Conservation (phyloP, 352 stramenopile genomes). For the Phytophthora podocarpi region DNA sequence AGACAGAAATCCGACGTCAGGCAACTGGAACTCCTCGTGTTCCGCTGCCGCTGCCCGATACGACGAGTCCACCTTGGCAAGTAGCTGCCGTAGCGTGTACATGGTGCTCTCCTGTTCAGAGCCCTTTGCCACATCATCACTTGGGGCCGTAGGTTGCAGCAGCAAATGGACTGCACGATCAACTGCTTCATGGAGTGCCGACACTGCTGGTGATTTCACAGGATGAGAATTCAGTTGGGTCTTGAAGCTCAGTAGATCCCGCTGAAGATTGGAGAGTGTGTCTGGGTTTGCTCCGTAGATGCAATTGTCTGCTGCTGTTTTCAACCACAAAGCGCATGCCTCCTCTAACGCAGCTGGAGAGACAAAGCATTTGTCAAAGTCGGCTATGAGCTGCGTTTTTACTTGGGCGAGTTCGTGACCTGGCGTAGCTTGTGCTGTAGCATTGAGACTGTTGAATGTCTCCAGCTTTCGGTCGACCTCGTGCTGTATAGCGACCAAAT, state of each 20-base stretch:
- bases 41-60: conserved; percentile 22
- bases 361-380: conserved; percentile 36
- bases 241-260: conserved; percentile 41
- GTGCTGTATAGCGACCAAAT: conserved; percentile 16
- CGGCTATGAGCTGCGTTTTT: conserved; percentile 7
- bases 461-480: conserved; percentile 34
- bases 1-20: conserved; percentile 34
- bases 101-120: conserved; percentile 32
- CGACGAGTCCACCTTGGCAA: conserved; percentile 46
- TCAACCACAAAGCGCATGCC: conserved; percentile 39
- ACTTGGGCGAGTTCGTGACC: conserved; percentile 16
- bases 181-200: conserved; percentile 38
- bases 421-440: conserved; percentile 15
- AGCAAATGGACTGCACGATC: conserved; percentile 42
- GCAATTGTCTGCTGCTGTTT: conserved; percentile 56
- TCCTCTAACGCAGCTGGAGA: conserved; percentile 32
- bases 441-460: conserved; percentile 14
- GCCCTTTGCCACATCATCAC: neutral
- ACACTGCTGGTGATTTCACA: conserved; percentile 28
- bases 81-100: conserved; percentile 48
- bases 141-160: conserved; percentile 16
- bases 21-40: conserved; percentile 18
- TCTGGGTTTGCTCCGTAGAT: conserved; percentile 52
- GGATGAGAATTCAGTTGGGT: conserved; percentile 27
- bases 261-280: conserved; percentile 36